A percentile compares a stretch with the other conserved stretches of the same genome.
Conservation (phyloP, 805 yeast species). For the Pichia sporocuriosa region DNA sequence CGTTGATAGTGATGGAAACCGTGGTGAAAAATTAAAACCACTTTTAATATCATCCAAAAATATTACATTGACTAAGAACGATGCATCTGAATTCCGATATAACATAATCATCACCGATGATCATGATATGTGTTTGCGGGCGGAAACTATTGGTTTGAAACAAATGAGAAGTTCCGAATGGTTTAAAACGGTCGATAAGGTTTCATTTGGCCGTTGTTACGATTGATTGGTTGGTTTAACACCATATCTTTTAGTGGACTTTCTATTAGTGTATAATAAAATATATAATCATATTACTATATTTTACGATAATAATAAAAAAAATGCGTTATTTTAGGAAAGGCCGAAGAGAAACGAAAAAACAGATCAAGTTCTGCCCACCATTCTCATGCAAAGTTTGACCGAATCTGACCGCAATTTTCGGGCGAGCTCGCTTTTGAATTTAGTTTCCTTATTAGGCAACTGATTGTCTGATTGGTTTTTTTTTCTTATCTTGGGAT, state of each 20-base stretch:
- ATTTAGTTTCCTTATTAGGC: background rate
- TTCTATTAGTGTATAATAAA: too few species aligned
- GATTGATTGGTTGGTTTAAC: slow-evolving; percentile 35
- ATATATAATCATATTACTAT: too few species aligned
- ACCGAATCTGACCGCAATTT: background rate
- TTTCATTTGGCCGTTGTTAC: slow-evolving; percentile 44
- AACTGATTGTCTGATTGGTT: too few species aligned
- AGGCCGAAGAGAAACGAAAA: too few species aligned
- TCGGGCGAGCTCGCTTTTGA: slow-evolving; percentile 3
- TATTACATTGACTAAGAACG: slow-evolving; percentile 22
- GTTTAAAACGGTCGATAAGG: slow-evolving; percentile 48
- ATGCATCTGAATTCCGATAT: slow-evolving; percentile 42
- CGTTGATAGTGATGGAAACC: slow-evolving; percentile 2
- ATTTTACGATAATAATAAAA: too few species aligned
- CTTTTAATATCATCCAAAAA: slow-evolving; percentile 10
- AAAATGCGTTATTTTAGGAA: too few species aligned
- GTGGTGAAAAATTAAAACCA: slow-evolving; percentile 11
- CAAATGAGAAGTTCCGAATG: slow-evolving; percentile 50
- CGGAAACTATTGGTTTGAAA: slow-evolving; percentile 48
- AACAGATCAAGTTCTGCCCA: too few species aligned
- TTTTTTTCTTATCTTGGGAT: too few species aligned
- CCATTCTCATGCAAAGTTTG: too few species aligned
- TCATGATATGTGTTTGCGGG: slow-evolving; percentile 60
- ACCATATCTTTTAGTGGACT: too few species aligned
- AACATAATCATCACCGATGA: slow-evolving; percentile 70